These are phyloP conservation scores for Solanum etuberosum DNA, from an alignment of 257 asterid genomes.

Conservation along the genomic window DNA sequence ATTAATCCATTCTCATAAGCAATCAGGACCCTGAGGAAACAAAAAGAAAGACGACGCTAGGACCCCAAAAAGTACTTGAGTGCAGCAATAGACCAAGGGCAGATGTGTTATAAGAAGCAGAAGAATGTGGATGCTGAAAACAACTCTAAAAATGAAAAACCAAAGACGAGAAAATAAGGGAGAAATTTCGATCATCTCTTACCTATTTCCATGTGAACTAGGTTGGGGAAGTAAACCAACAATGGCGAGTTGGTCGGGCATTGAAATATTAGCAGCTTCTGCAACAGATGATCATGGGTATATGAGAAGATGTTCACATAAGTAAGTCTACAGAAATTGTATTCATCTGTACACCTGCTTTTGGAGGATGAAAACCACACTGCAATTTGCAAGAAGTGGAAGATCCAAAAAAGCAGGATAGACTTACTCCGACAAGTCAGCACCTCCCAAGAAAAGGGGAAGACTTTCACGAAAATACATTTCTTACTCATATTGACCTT, in stretches of 20 bases:
- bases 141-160: neutral
- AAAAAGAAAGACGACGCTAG: neutral
- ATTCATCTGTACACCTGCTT: neutral
- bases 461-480: neutral
- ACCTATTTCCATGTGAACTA: constrained; percentile 78
- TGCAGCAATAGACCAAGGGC: neutral
- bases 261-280: constrained; percentile 66
- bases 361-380: neutral
- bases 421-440: neutral
- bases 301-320: neutral
- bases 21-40: constrained; percentile 63
- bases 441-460: neutral
- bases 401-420: neutral
- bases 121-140: neutral
- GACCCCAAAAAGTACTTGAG: neutral
- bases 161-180: neutral
- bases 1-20: constrained; percentile 85
- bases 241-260: constrained; percentile 56
- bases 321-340: neutral
- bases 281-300: constrained; percentile 16
- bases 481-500: neutral
- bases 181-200: constrained; percentile 5
- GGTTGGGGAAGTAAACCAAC: constrained; percentile 92
- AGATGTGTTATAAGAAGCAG: neutral
- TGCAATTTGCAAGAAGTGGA: neutral